Base-by-base conservation (phyloP, 371 early-diverging fungal genomes). In the Mortierella sp. region DNA sequence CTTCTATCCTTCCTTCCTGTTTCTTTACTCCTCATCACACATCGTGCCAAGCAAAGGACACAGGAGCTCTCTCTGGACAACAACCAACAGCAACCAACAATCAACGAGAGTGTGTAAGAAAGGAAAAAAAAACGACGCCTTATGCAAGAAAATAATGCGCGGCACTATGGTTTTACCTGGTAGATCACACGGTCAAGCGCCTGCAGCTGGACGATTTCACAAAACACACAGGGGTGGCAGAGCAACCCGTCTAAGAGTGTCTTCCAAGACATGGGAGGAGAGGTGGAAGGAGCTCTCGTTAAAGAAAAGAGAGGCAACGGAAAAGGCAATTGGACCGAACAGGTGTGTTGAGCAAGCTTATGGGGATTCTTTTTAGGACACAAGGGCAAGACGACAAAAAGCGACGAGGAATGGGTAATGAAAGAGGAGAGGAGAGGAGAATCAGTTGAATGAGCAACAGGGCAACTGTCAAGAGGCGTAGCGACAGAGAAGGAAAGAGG, bases 181-280 rank as follows among this genome's bases (percentile, higher is more conserved):
- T 50, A 50, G 21, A 64, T 55, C 43, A 74, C 46, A 34, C 37
- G 34, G 64, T 64, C 74, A 44, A 59, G 46, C 3, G 48, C 48
- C 48, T 46, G 48, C 48, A 46, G 13, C 34, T 61, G 40, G 31
- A 61, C 61, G 28, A 74, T 74, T 24, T 46, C 54, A 44, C 74
- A 74, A 46, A 74, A 61, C 44, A 59, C 44, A 59, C 64, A 73
- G 13, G 74, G 57, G 26, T 61, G 72, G 21, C 73, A 40, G 31
- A 61, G 59, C 74, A 74, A 26, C 10, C 44, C 19, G 26, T 69
- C n/a, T 43, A 69, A 24, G 44, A 69, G 21, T 8, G n/a, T 70
- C 44, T n/a, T 70, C 26, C 31, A 21, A 46, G 70, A 70, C 46
- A 46, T 70, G 5, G 28, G 13, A 48, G 48, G 9, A 13, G 50